Evolutionary conservation across 2,329 filamentous ascomycete genomes (phyloP).

Genomic region (Colletotrichum euphorbiae): DNA sequence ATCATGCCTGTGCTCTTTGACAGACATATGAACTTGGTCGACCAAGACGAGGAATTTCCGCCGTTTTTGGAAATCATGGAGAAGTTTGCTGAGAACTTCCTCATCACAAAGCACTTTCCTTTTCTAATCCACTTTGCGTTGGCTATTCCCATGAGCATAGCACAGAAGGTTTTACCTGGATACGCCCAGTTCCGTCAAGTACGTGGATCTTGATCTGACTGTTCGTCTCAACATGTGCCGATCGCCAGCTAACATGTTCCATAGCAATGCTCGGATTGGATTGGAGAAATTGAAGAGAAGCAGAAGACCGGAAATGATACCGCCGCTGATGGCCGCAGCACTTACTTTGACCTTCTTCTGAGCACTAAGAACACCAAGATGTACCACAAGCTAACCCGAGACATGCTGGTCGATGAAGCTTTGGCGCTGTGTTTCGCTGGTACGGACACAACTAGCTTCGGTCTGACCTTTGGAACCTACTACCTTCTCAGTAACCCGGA

Average conservation of each 20-base stretch:
- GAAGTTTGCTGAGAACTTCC: slow-evolving; percentile 19
- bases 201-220: background rate
- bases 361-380: slow-evolving; percentile 11
- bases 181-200: slow-evolving; percentile 21
- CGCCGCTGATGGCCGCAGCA: background rate
- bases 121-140: slow-evolving; percentile 5
- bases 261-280: slow-evolving; percentile 9
- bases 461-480: slow-evolving; percentile 1
- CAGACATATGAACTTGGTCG: slow-evolving; percentile 16
- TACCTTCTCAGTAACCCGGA: slow-evolving; percentile 4
- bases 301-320: background rate
- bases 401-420: slow-evolving; percentile 8
- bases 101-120: slow-evolving; percentile 11
- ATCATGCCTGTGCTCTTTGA: slow-evolving; percentile 18
- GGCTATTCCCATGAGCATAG: slow-evolving; percentile 6
- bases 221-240: no score
- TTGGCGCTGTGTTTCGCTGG: slow-evolving; percentile 16
- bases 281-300: slow-evolving; percentile 12
- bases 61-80: slow-evolving; percentile 18
- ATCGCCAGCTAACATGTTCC: background rate
- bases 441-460: slow-evolving; percentile 16
- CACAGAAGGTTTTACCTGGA: background rate
- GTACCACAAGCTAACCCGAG: slow-evolving; percentile 2
- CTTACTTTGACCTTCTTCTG: slow-evolving; percentile 10
- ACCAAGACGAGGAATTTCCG: slow-evolving; percentile 4